phyloP scores from a whole-genome alignment of 164 flowering plant genomes.

The Berberis vulgaris region DNA sequence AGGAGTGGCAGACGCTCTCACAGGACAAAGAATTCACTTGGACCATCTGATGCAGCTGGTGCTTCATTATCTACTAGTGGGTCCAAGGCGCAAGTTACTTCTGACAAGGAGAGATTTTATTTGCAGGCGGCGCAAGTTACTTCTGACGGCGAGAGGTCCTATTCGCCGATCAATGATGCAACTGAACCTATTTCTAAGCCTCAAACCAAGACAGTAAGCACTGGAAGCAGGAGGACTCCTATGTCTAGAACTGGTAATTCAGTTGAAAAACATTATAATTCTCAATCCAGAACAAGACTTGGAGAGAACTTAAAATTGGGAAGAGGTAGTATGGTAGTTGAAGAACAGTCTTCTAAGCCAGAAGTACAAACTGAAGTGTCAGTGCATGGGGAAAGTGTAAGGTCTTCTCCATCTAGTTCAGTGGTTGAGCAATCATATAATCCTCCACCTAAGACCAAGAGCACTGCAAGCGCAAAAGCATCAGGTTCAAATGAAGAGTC shows the following conservation, averaged over 20 bases:
- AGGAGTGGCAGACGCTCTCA: conserved; percentile 31
- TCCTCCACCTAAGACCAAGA: neutral
- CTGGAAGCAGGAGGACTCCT: conserved; percentile 8
- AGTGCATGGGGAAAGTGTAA: neutral
- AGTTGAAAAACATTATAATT: conserved; percentile 10
- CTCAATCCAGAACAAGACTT: neutral
- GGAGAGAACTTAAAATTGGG: conserved; percentile 1
- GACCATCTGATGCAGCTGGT: conserved; percentile 11
- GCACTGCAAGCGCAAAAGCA: neutral
- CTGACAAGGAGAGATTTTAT: conserved; percentile 4
- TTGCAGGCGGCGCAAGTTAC: neutral
- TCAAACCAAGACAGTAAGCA: conserved; percentile 7
- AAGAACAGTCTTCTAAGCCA: conserved; percentile 2
- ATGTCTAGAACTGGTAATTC: conserved; percentile 9
- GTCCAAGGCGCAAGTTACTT: conserved; percentile 15
- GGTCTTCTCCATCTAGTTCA: conserved; percentile 3
- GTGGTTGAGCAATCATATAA: conserved; percentile 4
- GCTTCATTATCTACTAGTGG: conserved; percentile 8
- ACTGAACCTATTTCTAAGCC: conserved; percentile 15
- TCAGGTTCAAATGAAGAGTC: conserved; percentile 15
- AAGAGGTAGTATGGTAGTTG: conserved; percentile 2
- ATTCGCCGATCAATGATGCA: neutral
- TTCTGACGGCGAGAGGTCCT: neutral
- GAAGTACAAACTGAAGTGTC: conserved; percentile 3
- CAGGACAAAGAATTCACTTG: conserved; percentile 41